Evolutionary conservation across 1,284 basidiomycete species (phyloP), one percentile per base, ranked within the genome.

Genomic region (Puccinia novopanici): DNA sequence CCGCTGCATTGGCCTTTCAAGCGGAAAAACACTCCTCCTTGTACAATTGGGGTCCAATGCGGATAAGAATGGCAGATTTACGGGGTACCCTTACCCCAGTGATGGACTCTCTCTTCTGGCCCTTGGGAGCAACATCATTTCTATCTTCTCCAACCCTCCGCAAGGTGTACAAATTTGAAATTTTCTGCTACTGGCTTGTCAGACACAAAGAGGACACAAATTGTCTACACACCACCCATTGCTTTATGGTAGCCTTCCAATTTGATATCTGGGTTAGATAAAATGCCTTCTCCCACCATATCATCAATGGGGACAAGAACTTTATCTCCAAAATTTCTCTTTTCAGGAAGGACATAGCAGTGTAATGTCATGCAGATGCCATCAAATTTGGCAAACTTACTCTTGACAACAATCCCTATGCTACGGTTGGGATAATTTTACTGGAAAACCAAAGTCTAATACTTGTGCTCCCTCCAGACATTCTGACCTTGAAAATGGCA

Each of bases 331-430:
- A 68, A 3, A 68, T 68, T 19, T 50, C n/a, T n/a, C 27, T 48
- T 13, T 48, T 68, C 1, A 24, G 48, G 30, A 17, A 68, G 13
- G 48, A 52, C 1, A 37, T 68, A 0, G 2, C 3, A 45, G 22
- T 1, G 4, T 22, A 50, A 17, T 19, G 22, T 17, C n/a, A 5
- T 6, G 19, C 40, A 2, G 10, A 27, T 6, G 27, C 27, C 1
- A 50, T 9, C 8, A 45, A 68, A 4, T n/a, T 27, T 0, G 24
- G 30, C 2, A 45, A 68, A 45, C n/a, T 67, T 5, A 15, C 24
- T 12, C 48, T 45, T 40, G 24, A 37, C 12, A n/a, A 68, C n/a
- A 68, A 68, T n/a, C 67, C 67, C 15, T 68, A 68, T 24, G 48
- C 48, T 3, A 17, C 17, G 15, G 15, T 22, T 48, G 3, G 10